Conservation (phyloP, 2,329 filamentous ascomycete species). For the Colletotrichum euphorbiae region DNA sequence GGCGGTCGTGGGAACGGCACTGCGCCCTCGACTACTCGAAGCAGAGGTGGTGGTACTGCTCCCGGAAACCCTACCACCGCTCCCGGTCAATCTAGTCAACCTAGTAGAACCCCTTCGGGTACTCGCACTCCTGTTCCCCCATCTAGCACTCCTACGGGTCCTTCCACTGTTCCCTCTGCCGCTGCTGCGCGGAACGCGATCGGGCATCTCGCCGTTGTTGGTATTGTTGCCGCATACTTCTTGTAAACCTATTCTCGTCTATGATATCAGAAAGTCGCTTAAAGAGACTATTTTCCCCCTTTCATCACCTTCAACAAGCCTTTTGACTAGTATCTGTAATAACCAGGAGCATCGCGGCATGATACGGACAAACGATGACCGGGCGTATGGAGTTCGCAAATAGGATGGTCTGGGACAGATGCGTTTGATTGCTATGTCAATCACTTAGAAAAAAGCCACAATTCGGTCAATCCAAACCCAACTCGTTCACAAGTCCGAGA, state of each 20-base stretch:
- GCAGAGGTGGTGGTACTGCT: constrained; percentile 1
- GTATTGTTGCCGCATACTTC: constrained; percentile 54
- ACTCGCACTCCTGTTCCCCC: constrained; percentile 31
- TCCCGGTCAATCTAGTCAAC: constrained; percentile 8
- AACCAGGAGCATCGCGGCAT: neutral
- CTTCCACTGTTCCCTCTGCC: constrained; percentile 43
- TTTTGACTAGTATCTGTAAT: neutral
- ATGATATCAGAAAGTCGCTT: neutral
- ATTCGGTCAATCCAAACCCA: too few relatives aligned
- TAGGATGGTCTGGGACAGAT: too few relatives aligned
- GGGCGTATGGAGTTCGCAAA: neutral
- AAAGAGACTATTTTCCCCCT: too few relatives aligned
- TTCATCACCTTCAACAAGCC: too few relatives aligned
- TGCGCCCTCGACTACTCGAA: neutral
- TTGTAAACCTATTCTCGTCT: constrained; percentile 48
- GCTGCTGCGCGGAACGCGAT: constrained; percentile 47
- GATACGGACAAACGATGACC: neutral
- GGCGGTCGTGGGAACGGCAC: constrained; percentile 12
- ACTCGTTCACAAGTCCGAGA: too few relatives aligned
- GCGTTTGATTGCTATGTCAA: too few relatives aligned
- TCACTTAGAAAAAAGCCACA: too few relatives aligned
- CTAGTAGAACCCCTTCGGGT: constrained; percentile 8
- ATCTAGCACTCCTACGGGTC: constrained; percentile 36
- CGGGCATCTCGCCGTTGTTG: constrained; percentile 52
- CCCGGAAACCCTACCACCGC: constrained; percentile 1